phyloP scores from a whole-genome alignment of 1,284 basidiomycete species.

The Microbotryum scabiosae region DNA sequence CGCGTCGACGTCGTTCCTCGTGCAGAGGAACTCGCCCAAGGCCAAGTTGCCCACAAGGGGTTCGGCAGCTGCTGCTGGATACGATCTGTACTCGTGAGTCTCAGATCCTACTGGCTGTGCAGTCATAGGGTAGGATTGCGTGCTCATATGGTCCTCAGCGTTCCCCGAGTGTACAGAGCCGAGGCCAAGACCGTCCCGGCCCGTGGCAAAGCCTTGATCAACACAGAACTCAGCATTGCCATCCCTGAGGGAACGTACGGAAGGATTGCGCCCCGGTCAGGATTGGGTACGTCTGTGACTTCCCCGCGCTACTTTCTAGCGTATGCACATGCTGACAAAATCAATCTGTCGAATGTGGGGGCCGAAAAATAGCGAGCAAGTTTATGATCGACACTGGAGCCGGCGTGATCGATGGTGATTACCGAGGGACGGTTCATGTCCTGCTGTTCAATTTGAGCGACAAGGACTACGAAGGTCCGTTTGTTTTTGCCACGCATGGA shows the following conservation, averaged over 20 bases:
- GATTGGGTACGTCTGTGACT: constrained; percentile 58
- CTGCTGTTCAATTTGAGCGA: constrained; percentile 89
- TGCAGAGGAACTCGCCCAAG: constrained; percentile 74
- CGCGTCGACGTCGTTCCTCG: constrained; percentile 49
- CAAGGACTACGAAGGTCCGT: constrained; percentile 71
- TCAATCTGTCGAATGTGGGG: too few relatives aligned
- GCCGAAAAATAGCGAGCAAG: constrained; percentile 61
- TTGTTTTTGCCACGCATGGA: not conserved
- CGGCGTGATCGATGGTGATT: constrained; percentile 93
- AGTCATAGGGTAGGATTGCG: too few relatives aligned
- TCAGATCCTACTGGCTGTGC: not conserved
- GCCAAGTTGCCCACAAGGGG: constrained; percentile 83
- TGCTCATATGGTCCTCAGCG: too few relatives aligned
- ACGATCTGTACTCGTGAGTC: constrained; percentile 79
- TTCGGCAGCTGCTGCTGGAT: constrained; percentile 76
- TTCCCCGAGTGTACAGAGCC: constrained; percentile 45
- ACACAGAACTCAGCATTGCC: constrained; percentile 84
- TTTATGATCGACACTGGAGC: constrained; percentile 96
- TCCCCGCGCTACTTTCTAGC: not conserved
- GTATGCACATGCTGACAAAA: not conserved
- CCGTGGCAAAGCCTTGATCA: constrained; percentile 75
- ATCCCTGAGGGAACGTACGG: constrained; percentile 90
- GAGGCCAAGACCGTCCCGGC: constrained; percentile 71
- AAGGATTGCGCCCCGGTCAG: constrained; percentile 86
- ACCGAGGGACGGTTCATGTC: constrained; percentile 86